Conservation (phyloP, 208 protist species). For the Tetramitus jugosus region DNA sequence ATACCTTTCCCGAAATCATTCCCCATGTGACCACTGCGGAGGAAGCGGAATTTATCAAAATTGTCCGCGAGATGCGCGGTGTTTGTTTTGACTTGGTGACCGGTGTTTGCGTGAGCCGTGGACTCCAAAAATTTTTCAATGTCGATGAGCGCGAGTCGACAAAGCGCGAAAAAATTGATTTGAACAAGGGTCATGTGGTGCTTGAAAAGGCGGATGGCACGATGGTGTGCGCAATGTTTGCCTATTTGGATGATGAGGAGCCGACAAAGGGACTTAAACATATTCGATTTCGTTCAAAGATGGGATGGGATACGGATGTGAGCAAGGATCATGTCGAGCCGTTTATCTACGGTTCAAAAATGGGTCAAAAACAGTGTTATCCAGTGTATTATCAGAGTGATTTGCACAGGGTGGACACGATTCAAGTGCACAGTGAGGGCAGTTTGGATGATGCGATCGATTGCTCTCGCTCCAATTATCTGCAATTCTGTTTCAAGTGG, state of each 20-base stretch:
- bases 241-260: no score
- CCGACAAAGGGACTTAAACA: no score
- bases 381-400: background rate
- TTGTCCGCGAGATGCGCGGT: background rate
- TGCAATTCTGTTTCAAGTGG: background rate
- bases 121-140: conserved; percentile 11
- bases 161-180: background rate
- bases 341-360: background rate
- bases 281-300: background rate
- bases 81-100: background rate
- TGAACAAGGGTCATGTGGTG: background rate
- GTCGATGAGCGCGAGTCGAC: background rate
- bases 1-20: background rate
- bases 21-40: background rate
- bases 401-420: background rate
- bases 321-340: background rate
- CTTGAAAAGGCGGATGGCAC: background rate
- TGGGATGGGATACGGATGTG: background rate
- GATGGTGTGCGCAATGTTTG: background rate
- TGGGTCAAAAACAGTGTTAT: background rate
- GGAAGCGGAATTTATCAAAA: background rate
- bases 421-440: background rate
- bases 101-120: background rate
- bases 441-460: background rate
- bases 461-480: no score